Evolutionary conservation across 2,329 filamentous ascomycete species (phyloP), one percentile per base, ranked within the genome.

Genomic region (Pestalotiopsis fici): DNA sequence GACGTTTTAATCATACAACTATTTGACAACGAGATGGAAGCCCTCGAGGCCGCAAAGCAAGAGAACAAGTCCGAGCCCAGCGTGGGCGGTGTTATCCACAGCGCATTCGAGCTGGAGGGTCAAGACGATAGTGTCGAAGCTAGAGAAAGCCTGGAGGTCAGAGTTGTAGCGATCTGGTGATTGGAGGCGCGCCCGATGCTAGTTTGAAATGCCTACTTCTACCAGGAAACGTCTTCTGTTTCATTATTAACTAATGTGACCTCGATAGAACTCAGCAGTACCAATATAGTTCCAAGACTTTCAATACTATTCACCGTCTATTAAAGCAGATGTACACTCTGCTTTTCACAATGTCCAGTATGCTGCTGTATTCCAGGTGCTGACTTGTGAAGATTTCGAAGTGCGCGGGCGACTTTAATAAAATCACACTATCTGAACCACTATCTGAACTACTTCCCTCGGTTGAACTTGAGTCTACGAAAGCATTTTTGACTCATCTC

Each of bases 1-100:
- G 71, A 74, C 39, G 69, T 72, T 2, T 57, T 71, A 13, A 65
- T 72, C 6, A 69, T 73, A 7, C 55, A 65, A n/a, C 62, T 74
- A 6, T 74, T 73, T 64, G 72, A 73, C 55, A 71, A 67, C 59
- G 64, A 69, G 2, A 64, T 60, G 15, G 72, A 74, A 50, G 37
- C 37, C 37, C 2, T 18, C 37, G 37, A 21, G 23, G 23, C 21
- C 37, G 12, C 37, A 18, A 43, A 18, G 37, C 37, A 43, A 15
- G 37, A 43, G 37, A 43, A 43, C 37, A 43, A 43, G 37, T 18
- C 37, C 37, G 12, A 43, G 37, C 37, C 37, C 37, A 43, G 37
- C 37, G 37, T 43, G 12, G 37, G 37, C 18, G 37, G 37, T 43
- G 37, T 43, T 15, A 43, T 43, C 18, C 37, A 43, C 12, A 18